A percentile compares a stretch with the other conserved stretches of the same genome.
These are phyloP conservation scores for Artemisia annua DNA, from an alignment of 129 eudicot genomes.

Conservation along the genomic window DNA sequence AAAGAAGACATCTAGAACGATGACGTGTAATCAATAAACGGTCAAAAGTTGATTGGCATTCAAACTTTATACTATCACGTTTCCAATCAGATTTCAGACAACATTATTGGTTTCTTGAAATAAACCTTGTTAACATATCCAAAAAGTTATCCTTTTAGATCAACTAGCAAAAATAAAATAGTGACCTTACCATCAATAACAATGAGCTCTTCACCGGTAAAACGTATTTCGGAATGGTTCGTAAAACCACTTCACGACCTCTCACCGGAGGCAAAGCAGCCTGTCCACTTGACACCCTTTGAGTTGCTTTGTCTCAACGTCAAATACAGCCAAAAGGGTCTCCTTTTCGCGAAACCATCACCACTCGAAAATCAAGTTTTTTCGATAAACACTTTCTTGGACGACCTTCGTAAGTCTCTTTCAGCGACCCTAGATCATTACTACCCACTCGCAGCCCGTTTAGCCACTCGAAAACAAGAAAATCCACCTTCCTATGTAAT, in stretches of 20 bases:
- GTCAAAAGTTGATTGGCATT: too few relatives aligned
- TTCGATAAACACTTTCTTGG: slow-evolving; percentile 14
- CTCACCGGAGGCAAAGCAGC: slow-evolving; percentile 36
- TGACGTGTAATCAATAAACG: too few relatives aligned
- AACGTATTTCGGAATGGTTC: slow-evolving; percentile 39
- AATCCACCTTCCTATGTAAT: slow-evolving; percentile 33
- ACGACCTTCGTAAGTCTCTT: slow-evolving; percentile 39
- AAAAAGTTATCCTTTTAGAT: too few relatives aligned
- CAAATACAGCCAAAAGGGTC: slow-evolving; percentile 49
- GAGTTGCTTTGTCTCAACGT: slow-evolving; percentile 33
- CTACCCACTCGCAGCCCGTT: slow-evolving; percentile 52
- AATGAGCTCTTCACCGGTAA: slow-evolving; percentile 10
- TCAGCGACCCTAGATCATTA: slow-evolving; percentile 43
- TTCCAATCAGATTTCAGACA: too few relatives aligned
- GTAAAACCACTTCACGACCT: slow-evolving; percentile 32
- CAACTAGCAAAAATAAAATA: too few relatives aligned
- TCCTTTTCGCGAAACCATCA: slow-evolving; percentile 34
- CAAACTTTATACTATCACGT: too few relatives aligned
- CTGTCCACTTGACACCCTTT: slow-evolving; percentile 39
- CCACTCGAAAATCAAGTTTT: slow-evolving; percentile 16
- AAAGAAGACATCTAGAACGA: too few relatives aligned
- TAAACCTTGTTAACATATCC: too few relatives aligned
- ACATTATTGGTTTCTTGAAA: too few relatives aligned
- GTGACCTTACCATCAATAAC: too few relatives aligned
- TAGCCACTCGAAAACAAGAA: slow-evolving; percentile 35